Evolutionary conservation across 495 filamentous ascomycete genomes (phyloP).

Genomic region (Penicillium crystallinum): DNA sequence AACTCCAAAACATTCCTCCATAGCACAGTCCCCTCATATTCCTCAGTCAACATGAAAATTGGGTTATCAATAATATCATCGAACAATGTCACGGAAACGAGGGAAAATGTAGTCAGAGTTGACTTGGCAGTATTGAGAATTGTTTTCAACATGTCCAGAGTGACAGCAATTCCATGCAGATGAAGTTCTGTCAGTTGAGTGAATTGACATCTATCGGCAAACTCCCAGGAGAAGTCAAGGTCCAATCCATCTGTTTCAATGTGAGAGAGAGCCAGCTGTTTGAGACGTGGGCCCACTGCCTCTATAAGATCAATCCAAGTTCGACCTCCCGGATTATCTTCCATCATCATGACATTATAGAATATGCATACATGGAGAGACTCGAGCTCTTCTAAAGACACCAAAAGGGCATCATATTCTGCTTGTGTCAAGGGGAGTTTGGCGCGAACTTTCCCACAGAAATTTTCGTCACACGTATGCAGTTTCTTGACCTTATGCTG

Average conservation of each 20-base stretch:
- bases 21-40: neutral
- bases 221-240: neutral
- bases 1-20: neutral
- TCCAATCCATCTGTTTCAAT: neutral
- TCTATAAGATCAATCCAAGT: neutral
- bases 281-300: neutral
- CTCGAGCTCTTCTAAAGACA: neutral
- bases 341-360: neutral
- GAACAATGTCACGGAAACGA: neutral
- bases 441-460: neutral
- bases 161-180: neutral
- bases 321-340: neutral
- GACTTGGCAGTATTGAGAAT: neutral
- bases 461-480: neutral
- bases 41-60: neutral
- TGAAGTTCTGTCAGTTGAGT: slow-evolving; percentile 4
- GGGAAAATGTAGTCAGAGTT: neutral
- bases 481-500: neutral
- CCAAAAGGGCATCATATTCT: neutral
- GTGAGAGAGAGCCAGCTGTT: slow-evolving; percentile 1
- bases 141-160: neutral
- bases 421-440: neutral
- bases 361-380: slow-evolving; percentile 1
- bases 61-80: neutral
- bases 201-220: neutral